Conservation (phyloP, 176 grass and related monocot species). For the Cocos nucifera region DNA sequence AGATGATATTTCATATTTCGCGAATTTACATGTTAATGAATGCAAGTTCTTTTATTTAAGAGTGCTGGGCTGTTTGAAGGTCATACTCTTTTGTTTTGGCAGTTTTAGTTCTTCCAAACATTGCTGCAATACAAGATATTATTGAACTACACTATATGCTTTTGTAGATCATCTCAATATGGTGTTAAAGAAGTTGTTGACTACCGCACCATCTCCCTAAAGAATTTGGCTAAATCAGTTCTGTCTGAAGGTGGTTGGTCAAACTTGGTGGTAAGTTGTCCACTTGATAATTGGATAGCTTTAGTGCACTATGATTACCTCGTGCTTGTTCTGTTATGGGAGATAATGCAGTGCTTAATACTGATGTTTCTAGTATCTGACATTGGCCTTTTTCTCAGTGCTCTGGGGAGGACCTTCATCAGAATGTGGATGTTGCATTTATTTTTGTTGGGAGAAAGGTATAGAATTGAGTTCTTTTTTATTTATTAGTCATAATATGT, state of each 20-base stretch:
- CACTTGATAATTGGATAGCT: slow-evolving; percentile 2
- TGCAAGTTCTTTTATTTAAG: no score
- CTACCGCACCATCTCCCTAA: slow-evolving; percentile 60
- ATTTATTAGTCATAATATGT: neutral
- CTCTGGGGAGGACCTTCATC: slow-evolving; percentile 30
- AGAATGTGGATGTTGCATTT: slow-evolving; percentile 59
- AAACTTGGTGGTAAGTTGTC: slow-evolving; percentile 59
- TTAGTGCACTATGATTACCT: neutral
- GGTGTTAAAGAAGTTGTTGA: slow-evolving; percentile 52
- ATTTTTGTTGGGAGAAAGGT: slow-evolving; percentile 86
- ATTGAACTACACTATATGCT: no score
- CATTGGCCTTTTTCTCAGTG: slow-evolving; percentile 38
- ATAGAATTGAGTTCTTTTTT: slow-evolving; percentile 1
- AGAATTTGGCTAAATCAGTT: slow-evolving; percentile 57
- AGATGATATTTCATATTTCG: no score
- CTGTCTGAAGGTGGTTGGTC: slow-evolving; percentile 89
- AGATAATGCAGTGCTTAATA: neutral
- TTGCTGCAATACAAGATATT: no score
- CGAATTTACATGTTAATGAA: no score
- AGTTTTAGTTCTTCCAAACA: no score
- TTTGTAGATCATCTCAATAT: slow-evolving; percentile 40
- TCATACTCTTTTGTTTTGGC: no score
- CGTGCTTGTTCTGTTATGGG: neutral
- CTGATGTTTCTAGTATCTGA: neutral
- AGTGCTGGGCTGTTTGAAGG: no score